Base-by-base conservation (phyloP, 176 grass and related monocot species). In the Aechmea fasciata region DNA sequence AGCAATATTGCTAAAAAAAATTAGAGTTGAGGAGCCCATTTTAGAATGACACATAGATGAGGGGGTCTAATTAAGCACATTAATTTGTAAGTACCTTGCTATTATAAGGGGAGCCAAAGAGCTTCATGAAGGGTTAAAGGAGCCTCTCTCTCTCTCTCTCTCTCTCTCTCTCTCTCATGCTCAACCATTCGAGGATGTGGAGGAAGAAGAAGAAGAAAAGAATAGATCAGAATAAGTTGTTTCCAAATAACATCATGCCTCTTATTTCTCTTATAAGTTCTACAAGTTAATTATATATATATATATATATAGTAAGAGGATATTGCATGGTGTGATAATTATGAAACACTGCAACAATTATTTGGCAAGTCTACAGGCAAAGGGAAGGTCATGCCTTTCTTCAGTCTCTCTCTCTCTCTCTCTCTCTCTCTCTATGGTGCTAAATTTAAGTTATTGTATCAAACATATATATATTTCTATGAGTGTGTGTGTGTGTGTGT, bases 331-430 rank as follows among this genome's bases (percentile, higher is more conserved):
- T 7, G 20, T 5, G 55, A 61, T 18, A 19, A 13, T 15, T 8
- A 61, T 61, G 55, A 19, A 61, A 18, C 15, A 61, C 15, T 61
- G 14, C 15, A 61, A 61, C 55, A 22, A 61, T 15, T 22, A 41
- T 41, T 41, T 5, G 78, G 78, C 78, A 80, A 73, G 63, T 73
- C 70, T 28, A 71, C 72, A 12, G 69, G 78, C 78, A 41, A 77
- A 73, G 62, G 63, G 70, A 80, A 80, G 78, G 78, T 61, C 2
- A 73, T 13, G 63, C 69, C 78, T 80, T 80, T 80, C 69, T 80
- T 80, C 70, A 69, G 73, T 59, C 51, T 64, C 72, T 63, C 72
- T 28, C 72, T 74, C 4, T 17, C 29, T 73, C 71, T 20, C 33
- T 41, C 33, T 41, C 33, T 41, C 33, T 41, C 5, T 41, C 33